Base-by-base conservation (phyloP, 129 eudicot species). In the Oenanthe sinensis region DNA sequence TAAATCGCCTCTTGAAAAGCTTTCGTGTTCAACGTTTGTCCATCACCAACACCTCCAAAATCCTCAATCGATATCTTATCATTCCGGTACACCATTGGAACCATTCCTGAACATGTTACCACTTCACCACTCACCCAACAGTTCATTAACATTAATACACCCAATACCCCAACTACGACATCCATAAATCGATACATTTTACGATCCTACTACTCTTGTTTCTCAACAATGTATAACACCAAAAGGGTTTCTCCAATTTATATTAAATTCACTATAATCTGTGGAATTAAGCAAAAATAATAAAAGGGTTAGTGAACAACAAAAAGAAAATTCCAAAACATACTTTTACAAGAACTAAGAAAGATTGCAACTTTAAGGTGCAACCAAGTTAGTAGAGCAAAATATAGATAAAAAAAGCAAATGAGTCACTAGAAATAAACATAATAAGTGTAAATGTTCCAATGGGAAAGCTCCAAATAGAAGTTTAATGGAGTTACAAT, bases 41-140 rank as follows among this genome's bases (percentile, higher is more conserved):
- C 97, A 67, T 95, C 98, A 26, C 98, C 98, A 4, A 90, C 96
- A 3, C 88, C 98, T 33, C 98, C 97, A 71, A 88, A 95, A 71
- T 95, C 97, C 44, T 87, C 82, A 78, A 91, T 87, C 8, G 96
- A 90, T 75, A 94, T 91, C 86, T 88, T 88, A 78, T 93, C 93
- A 43, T 74, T 78, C 68, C 97, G 89, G 79, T 94, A 84, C 15
- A 79, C 87, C 93, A 89, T 85, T 47, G 96, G 97, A 22, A 91
- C 98, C 14, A 94, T 84, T 6, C 97, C 96, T 10, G 97, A 88
- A 78, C 98, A 94, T 0, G 97, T 91, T 30, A 71, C 97, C 50
- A 73, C 76, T 33, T 82, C 88, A n/a, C 83, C 90, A 37, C 55
- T 78, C 45, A 78, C 79, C 54, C 78, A 71, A 60, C 80, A 76